Evolutionary conservation across 768 basidiomycete genomes (phyloP).

Genomic region (Suillus decipiens): DNA sequence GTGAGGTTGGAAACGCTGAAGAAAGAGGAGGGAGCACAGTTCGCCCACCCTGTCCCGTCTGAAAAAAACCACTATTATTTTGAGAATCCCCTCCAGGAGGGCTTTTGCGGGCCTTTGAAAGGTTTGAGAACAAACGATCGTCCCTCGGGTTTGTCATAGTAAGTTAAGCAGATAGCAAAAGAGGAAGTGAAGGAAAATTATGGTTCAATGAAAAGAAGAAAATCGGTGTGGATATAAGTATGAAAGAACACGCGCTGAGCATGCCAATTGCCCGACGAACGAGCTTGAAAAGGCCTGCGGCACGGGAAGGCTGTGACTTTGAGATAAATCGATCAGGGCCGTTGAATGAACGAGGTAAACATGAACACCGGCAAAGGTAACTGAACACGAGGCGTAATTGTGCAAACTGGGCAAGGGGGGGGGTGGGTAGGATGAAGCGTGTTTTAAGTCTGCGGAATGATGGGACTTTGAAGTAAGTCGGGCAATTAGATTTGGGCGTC

Average conservation of each 20-base stretch:
- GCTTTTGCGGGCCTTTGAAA: conserved; percentile 63
- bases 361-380: conserved; percentile 44
- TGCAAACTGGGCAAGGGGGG: conserved; percentile 38
- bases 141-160: conserved; percentile 73
- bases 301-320: conserved; percentile 38
- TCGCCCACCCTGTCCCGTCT: conserved; percentile 87
- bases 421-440: conserved; percentile 31
- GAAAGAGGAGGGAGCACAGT: conserved; percentile 84
- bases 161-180: conserved; percentile 58
- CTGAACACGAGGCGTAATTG: conserved; percentile 49
- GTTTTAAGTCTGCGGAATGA: conserved; percentile 31
- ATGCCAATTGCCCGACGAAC: conserved; percentile 44
- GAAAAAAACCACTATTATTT: conserved; percentile 64
- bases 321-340: conserved; percentile 41
- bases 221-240: conserved; percentile 57
- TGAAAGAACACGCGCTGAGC: conserved; percentile 43
- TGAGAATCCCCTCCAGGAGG: conserved; percentile 66
- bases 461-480: conserved; percentile 20
- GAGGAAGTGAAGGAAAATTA: conserved; percentile 45
- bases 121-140: conserved; percentile 68
- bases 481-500: conserved; percentile 20
- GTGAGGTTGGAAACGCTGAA: conserved; percentile 85
- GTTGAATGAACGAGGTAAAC: conserved; percentile 47
- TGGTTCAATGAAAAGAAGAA: conserved; percentile 46
- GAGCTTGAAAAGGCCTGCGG: conserved; percentile 30